A percentile compares a stretch with the other conserved stretches of the same genome.
phyloP scores from a whole-genome alignment of 1,139 yeast species.

The Hyphopichia burtonii region DNA sequence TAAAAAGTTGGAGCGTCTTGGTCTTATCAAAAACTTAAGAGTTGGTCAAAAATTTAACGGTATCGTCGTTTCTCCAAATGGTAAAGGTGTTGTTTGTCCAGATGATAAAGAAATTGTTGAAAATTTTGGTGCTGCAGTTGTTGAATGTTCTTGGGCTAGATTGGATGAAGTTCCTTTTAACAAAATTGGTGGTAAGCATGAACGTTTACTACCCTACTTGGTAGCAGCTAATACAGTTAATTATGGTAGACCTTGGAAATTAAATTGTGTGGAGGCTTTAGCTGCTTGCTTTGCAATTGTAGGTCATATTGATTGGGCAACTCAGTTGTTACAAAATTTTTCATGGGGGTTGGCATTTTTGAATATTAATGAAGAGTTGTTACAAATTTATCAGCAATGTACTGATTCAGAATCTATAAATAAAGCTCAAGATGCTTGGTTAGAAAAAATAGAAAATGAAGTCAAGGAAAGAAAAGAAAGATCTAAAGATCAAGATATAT shows the following conservation, averaged over 20 bases:
- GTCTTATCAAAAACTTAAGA: slow-evolving; percentile 72
- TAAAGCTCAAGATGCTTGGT: slow-evolving; percentile 74
- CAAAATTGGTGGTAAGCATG: slow-evolving; percentile 89
- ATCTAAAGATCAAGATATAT: slow-evolving; percentile 59
- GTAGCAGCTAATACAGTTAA: slow-evolving; percentile 97
- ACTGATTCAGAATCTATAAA: slow-evolving; percentile 76
- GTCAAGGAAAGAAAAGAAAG: slow-evolving; percentile 58
- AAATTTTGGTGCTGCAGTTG: slow-evolving; percentile 87
- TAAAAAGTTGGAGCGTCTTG: slow-evolving; percentile 85
- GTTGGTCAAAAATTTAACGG: slow-evolving; percentile 94
- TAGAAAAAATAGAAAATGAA: slow-evolving; percentile 66
- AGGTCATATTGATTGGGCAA: slow-evolving; percentile 91
- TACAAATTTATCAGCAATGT: slow-evolving; percentile 74
- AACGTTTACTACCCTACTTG: slow-evolving; percentile 82
- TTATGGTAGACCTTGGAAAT: slow-evolving; percentile 94
- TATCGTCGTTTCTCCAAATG: slow-evolving; percentile 89
- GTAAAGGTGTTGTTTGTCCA: slow-evolving; percentile 88
- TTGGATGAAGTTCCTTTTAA: slow-evolving; percentile 91
- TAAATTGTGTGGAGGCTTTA: slow-evolving; percentile 94
- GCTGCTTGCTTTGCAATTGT: slow-evolving; percentile 97
- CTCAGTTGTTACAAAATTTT: slow-evolving; percentile 67
- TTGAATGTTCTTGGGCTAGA: slow-evolving; percentile 98
- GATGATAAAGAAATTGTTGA: slow-evolving; percentile 79
- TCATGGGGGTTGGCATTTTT: slow-evolving; percentile 92
- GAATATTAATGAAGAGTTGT: slow-evolving; percentile 74